Base-by-base conservation (phyloP, 192 early-diverging fungal species). In the Lunasporangiospora selenospora region DNA sequence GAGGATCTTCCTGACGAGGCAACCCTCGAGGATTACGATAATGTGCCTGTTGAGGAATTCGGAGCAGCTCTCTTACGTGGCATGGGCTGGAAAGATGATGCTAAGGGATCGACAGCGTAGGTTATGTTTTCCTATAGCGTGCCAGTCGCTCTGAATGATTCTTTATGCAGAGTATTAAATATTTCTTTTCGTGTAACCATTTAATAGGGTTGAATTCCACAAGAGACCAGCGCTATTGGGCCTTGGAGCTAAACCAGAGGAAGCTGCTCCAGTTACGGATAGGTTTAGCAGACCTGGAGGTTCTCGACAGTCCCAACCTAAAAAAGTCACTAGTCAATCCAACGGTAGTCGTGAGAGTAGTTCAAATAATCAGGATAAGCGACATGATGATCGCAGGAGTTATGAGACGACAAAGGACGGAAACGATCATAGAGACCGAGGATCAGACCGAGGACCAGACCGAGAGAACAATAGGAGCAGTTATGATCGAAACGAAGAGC, bases 21-120 rank as follows among this genome's bases (percentile, higher is more conserved):
- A 1, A 77, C 85, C 0, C 61, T 92, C 45, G 88, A 90, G 3
- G 89, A 91, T 53, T 97, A 95, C 53, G 91, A 89, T 43, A 80
- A 88, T 1, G 87, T 95, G 2, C 92, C 95, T 4, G 87, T 97
- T 1, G 92, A 96, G 47, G 87, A 89, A 45, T 97, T 97, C 86
- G 95, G 95, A 0, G 81, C 80, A 2, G 94, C 94, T 0, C 76
- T 96, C 57, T 70, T 97, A 46, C 80, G 92, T 13, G 95, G 95
- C 0, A 94, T 96, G 91, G 95, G 95, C 1, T 96, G 93, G 93
- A 86, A 84, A 39, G 86, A 89, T 40, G 90, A 90, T 32, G 76
- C 48, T 5, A 63, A 73, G 19, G 69, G 69, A 50, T 57, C 50
- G 3, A 49, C 44, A 39, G 53, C 51, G 55, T 81, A 42, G 27